These are phyloP conservation scores for Laburnicola sp. DNA, from an alignment of 2,329 filamentous ascomycete genomes.

Conservation along the genomic window DNA sequence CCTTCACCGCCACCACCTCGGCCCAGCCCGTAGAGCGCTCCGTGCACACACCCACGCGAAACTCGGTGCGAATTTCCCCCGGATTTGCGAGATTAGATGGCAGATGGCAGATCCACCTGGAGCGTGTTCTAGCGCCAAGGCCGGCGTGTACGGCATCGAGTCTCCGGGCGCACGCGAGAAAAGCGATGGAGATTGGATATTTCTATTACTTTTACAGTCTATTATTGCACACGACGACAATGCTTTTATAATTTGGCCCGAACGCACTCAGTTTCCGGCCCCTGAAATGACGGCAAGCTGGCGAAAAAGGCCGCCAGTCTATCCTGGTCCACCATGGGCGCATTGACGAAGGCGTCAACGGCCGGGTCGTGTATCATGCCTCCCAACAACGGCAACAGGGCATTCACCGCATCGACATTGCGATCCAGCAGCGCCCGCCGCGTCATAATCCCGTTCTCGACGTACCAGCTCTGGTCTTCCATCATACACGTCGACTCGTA, in stretches of 20 bases:
- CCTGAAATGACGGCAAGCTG: slow-evolving; percentile 3
- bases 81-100: no score
- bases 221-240: no score
- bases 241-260: slow-evolving; percentile 1
- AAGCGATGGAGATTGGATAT: background rate
- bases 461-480: slow-evolving; percentile 3
- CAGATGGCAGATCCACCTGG: no score
- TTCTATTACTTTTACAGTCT: background rate
- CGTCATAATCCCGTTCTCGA: slow-evolving; percentile 6
- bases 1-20: no score
- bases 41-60: no score
- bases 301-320: slow-evolving; percentile 3
- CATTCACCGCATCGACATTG: slow-evolving; percentile 1
- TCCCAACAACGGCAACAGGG: slow-evolving; percentile 1
- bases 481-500: slow-evolving; percentile 6
- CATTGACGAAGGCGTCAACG: slow-evolving; percentile 5
- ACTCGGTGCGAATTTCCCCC: no score
- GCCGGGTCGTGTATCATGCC: slow-evolving; percentile 5
- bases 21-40: no score
- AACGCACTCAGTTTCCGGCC: background rate
- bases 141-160: no score
- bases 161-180: no score
- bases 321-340: slow-evolving; percentile 3
- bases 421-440: slow-evolving; percentile 3
- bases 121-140: no score